These are phyloP conservation scores for Fusarium sp. DNA, from an alignment of 2,329 filamentous ascomycete genomes.

Conservation along the genomic window DNA sequence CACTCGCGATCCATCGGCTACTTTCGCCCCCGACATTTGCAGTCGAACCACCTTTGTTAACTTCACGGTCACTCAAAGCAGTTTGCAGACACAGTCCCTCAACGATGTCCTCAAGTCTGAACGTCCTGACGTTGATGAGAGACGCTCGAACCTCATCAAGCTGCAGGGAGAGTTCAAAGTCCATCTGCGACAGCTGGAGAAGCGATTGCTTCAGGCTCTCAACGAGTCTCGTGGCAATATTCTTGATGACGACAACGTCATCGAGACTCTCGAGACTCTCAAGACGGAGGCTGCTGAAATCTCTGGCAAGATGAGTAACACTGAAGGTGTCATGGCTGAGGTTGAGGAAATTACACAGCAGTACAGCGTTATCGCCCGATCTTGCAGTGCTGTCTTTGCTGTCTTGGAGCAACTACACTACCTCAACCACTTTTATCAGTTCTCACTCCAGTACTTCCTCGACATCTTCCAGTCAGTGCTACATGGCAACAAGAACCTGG, in stretches of 20 bases:
- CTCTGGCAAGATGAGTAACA: constrained; percentile 94
- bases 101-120: constrained; percentile 98
- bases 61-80: constrained; percentile 99
- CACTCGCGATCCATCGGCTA: constrained; percentile 94
- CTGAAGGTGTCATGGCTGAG: constrained; percentile 97
- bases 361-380: constrained; percentile 92
- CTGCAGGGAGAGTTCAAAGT: constrained; percentile 99
- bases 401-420: constrained; percentile 97
- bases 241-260: constrained; percentile 97
- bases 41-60: constrained; percentile 99
- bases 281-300: constrained; percentile 99
- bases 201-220: constrained; percentile 91
- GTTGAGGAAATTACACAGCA: constrained; percentile 96
- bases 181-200: constrained; percentile 96
- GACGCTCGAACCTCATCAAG: constrained; percentile 97
- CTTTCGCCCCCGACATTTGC: constrained; percentile 96
- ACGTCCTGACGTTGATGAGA: constrained; percentile 95
- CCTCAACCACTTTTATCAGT: constrained; percentile 99
- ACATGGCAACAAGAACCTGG: constrained; percentile 81
- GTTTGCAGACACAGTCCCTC: constrained; percentile 96
- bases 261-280: constrained; percentile 95
- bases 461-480: constrained; percentile 97
- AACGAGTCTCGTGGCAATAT: constrained; percentile 99
- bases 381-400: constrained; percentile 97
- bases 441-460: constrained; percentile 97